These are phyloP conservation scores for Solanum virginianum DNA, from an alignment of 257 asterid species.

Conservation along the genomic window DNA sequence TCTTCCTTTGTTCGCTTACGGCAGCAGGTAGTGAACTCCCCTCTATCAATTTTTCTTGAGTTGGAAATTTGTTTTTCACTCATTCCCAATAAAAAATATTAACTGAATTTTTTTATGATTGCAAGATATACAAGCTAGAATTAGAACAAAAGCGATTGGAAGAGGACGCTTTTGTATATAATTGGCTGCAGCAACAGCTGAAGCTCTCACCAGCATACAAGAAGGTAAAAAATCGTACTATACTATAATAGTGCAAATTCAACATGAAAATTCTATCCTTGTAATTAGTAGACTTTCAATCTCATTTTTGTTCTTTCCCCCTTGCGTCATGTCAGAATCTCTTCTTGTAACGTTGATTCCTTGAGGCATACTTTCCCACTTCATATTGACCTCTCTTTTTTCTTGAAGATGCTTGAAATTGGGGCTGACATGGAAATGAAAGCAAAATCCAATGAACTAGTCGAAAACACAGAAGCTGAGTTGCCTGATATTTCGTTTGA, in stretches of 20 bases:
- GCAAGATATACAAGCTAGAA: conserved; percentile 47
- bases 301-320: background rate
- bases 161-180: conserved; percentile 74
- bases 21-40: conserved; percentile 47
- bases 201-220: conserved; percentile 71
- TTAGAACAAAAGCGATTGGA: conserved; percentile 72
- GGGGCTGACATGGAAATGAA: conserved; percentile 44
- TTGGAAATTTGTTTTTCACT: background rate
- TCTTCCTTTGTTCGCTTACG: conserved; percentile 60
- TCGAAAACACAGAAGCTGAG: conserved; percentile 33
- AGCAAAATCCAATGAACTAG: conserved; percentile 23
- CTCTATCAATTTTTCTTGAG: background rate
- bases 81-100: background rate
- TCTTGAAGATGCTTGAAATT: conserved; percentile 57
- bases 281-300: background rate
- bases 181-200: conserved; percentile 82
- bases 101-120: background rate
- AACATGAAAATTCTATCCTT: background rate
- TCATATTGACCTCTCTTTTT: background rate
- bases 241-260: background rate
- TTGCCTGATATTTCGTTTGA: conserved; percentile 62
- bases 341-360: background rate
- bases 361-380: background rate
- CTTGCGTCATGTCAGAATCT: background rate
- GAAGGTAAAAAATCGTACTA: conserved; percentile 30